phyloP scores from a whole-genome alignment of 768 basidiomycete species.

The Podaxis sp. region DNA sequence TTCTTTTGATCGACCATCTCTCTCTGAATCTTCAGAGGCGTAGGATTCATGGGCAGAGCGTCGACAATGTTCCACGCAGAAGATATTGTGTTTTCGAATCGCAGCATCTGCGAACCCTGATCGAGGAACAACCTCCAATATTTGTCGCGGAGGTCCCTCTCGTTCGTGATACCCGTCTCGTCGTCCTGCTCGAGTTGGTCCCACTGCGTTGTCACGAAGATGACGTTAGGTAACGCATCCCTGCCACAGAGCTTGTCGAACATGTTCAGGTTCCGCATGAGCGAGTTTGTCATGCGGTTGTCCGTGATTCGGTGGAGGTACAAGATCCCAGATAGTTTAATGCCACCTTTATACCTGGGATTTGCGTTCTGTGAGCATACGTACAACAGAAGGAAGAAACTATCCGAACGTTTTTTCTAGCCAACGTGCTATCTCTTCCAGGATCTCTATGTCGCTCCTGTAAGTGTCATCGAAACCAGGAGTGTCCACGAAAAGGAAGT shows the following conservation, averaged over 20 bases:
- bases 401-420: slow-evolving; percentile 7
- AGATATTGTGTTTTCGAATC: neutral
- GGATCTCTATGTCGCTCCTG: slow-evolving; percentile 7
- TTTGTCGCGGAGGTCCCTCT: neutral
- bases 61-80: slow-evolving; percentile 12
- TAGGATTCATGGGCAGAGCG: neutral
- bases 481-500: slow-evolving; percentile 12
- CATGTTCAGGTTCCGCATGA: slow-evolving; percentile 1
- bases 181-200: neutral
- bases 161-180: neutral
- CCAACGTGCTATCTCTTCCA: slow-evolving; percentile 9
- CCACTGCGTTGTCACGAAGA: slow-evolving; percentile 12
- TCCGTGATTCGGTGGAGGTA: slow-evolving; percentile 12
- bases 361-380: neutral
- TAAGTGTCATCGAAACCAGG: slow-evolving; percentile 16
- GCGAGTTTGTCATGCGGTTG: neutral
- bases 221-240: neutral
- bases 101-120: neutral
- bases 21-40: slow-evolving; percentile 10
- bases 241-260: slow-evolving; percentile 11
- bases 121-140: slow-evolving; percentile 4
- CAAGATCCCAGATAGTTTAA: slow-evolving; percentile 8
- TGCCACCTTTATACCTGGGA: slow-evolving; percentile 2
- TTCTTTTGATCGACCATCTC: slow-evolving; percentile 15
- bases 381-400: neutral